Evolutionary conservation across 352 stramenopile species (phyloP).

Genomic region (Globisporangium paddicum): DNA sequence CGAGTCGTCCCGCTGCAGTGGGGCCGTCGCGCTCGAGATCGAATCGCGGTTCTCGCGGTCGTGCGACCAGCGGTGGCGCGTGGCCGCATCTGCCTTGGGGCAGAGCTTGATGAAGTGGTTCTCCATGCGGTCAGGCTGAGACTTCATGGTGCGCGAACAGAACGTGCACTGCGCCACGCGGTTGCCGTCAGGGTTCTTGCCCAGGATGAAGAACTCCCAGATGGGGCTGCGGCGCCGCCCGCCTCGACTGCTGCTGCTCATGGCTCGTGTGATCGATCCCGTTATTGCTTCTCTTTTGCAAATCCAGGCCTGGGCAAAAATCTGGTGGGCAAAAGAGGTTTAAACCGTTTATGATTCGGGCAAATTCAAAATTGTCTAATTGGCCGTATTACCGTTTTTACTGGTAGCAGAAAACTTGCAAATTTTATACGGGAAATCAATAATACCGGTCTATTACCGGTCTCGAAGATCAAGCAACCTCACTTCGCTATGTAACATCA

Average conservation of each 20-base stretch:
- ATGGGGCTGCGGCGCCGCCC: constrained; percentile 12
- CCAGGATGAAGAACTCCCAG: constrained; percentile 13
- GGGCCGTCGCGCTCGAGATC: constrained; percentile 1
- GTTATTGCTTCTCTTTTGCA: neutral
- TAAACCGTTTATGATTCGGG: no score
- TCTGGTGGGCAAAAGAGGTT: no score
- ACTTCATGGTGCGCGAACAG: constrained; percentile 15
- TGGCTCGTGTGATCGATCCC: no score
- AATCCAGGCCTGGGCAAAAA: no score
- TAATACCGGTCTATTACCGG: no score
- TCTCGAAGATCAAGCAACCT: no score
- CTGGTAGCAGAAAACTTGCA: no score
- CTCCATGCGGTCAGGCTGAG: constrained; percentile 17
- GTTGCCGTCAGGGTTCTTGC: constrained; percentile 8
- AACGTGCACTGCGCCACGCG: constrained; percentile 15
- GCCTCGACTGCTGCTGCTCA: neutral
- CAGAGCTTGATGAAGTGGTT: constrained; percentile 19
- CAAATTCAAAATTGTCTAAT: no score
- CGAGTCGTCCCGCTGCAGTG: neutral
- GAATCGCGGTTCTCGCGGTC: constrained; percentile 5
- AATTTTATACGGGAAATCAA: no score
- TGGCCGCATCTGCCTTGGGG: constrained; percentile 5
- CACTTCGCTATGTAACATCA: no score
- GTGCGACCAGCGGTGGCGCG: constrained; percentile 10
- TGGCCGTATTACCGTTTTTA: no score